phyloP scores from a whole-genome alignment of 2,329 filamentous ascomycete genomes.

The Mycosphaerella sp. region DNA sequence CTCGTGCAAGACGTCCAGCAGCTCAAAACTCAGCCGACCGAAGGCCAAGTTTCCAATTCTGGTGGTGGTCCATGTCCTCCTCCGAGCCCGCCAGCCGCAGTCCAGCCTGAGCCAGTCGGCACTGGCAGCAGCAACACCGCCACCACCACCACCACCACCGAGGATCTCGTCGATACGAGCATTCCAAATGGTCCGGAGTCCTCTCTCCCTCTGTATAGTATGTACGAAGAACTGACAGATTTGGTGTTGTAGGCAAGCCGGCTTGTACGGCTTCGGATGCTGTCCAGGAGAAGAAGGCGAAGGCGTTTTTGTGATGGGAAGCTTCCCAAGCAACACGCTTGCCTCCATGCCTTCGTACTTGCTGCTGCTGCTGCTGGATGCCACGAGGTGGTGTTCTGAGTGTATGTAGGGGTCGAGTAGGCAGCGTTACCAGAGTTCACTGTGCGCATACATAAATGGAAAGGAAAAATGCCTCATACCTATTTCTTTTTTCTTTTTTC shows the following conservation, averaged over 20 bases:
- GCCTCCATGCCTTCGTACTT: too few relatives aligned
- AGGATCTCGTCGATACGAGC: slow-evolving; percentile 14
- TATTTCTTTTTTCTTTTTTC: too few relatives aligned
- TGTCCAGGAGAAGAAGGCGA: not conserved
- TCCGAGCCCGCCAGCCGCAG: slow-evolving; percentile 2
- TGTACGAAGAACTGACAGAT: not conserved
- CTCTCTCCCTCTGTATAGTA: slow-evolving; percentile 9
- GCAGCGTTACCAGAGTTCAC: too few relatives aligned
- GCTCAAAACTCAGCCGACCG: slow-evolving; percentile 17
- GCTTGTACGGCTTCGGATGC: slow-evolving; percentile 12
- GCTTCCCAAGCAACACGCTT: too few relatives aligned
- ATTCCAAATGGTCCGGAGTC: slow-evolving; percentile 21
- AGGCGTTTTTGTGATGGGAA: not conserved
- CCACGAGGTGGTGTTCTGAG: too few relatives aligned
- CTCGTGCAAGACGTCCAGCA: slow-evolving; percentile 19
- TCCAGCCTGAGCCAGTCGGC: slow-evolving; percentile 20
- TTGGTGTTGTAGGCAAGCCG: slow-evolving; percentile 15
- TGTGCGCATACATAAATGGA: too few relatives aligned
- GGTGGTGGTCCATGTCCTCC: not conserved
- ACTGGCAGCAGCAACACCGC: slow-evolving; percentile 17
- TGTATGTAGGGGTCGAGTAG: too few relatives aligned
- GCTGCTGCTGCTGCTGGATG: too few relatives aligned
- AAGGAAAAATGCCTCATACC: too few relatives aligned
- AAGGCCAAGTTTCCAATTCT: too few relatives aligned
- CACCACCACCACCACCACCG: too few relatives aligned